Base-by-base conservation (phyloP, 345 rosid genomes). In the Hypericum perforatum region DNA sequence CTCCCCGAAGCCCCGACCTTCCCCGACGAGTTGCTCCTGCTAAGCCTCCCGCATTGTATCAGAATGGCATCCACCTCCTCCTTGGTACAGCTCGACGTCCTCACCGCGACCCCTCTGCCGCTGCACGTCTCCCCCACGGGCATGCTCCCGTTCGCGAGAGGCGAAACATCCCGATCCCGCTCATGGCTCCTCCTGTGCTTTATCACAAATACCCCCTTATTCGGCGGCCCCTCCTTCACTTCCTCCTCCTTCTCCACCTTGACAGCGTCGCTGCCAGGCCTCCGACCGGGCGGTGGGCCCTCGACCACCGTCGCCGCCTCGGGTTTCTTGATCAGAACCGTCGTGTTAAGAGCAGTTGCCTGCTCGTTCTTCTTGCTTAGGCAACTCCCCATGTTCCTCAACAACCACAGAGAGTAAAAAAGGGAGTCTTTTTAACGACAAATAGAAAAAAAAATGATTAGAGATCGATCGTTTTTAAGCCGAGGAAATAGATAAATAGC, bases 11-110 rank as follows among this genome's bases (percentile, higher is more conserved):
- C 66, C 4, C 73, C 61, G 0, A 63, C 48, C 64, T 76, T 78
- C 2, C 71, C 61, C 0, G 78, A 78, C 2, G 98, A 86, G 63
- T 82, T 85, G 67, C 81, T 88, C 45, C 89, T 68, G 78, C 96
- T 87, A 16, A 92, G 81, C 63, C 90, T 78, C 13, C 96, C 98
- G 41, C 98, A 92, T 12, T 92, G 98, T 22, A 88, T 85, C 52
- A 92, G 74, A 59, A 92, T 88, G 38, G 96, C 96, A 44, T 92
- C 95, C 14, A 92, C 95, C 62, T 87, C 94, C 57, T 92, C 98
- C 22, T 82, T 78, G 2, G 78, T 76, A 60, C 85, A 75, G 63
- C 75, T 77, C 7, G 87, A 78, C 2, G 86, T 78, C 63, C 85
- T 74, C 37, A 67, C 54, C 66, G 56, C 72, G 39, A 41, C 37